These are phyloP conservation scores for Amylocystis lapponica DNA, from an alignment of 768 basidiomycete genomes.

Conservation along the genomic window DNA sequence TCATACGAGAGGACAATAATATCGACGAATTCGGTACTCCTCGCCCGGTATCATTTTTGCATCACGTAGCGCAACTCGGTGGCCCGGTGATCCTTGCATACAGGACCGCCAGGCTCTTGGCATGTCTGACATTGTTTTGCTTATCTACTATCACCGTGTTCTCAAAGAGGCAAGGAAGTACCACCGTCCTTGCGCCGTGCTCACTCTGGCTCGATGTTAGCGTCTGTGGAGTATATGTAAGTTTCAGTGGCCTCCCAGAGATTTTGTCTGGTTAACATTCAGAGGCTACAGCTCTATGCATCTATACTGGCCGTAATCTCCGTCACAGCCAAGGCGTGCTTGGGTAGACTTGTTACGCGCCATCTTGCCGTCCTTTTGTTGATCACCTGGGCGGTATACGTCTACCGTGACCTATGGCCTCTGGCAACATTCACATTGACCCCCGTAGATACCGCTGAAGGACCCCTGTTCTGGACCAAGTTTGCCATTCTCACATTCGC, in stretches of 20 bases:
- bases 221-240: conserved; percentile 30
- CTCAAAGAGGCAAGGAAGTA: conserved; percentile 41
- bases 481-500: conserved; percentile 37
- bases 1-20: background rate
- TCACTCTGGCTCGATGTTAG: conserved; percentile 18
- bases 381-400: conserved; percentile 41
- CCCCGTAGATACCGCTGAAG: conserved; percentile 43
- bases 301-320: conserved; percentile 16
- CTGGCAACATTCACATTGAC: conserved; percentile 43
- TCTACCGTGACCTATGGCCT: conserved; percentile 55
- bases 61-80: conserved; percentile 37
- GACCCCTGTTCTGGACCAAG: conserved; percentile 49
- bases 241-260: conserved; percentile 3
- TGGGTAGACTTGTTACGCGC: conserved; percentile 20
- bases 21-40: background rate
- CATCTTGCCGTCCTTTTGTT: conserved; percentile 47
- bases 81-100: conserved; percentile 41
- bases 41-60: conserved; percentile 1
- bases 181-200: conserved; percentile 17
- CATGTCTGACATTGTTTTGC: conserved; percentile 5
- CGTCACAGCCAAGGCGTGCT: conserved; percentile 4
- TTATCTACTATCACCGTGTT: conserved; percentile 38
- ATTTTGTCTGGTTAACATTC: background rate
- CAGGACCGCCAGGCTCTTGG: conserved; percentile 38
- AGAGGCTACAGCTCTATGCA: conserved; percentile 12